Evolutionary conservation across 805 yeast genomes (phyloP).

Genomic region (Metschnikowia kofuensis): DNA sequence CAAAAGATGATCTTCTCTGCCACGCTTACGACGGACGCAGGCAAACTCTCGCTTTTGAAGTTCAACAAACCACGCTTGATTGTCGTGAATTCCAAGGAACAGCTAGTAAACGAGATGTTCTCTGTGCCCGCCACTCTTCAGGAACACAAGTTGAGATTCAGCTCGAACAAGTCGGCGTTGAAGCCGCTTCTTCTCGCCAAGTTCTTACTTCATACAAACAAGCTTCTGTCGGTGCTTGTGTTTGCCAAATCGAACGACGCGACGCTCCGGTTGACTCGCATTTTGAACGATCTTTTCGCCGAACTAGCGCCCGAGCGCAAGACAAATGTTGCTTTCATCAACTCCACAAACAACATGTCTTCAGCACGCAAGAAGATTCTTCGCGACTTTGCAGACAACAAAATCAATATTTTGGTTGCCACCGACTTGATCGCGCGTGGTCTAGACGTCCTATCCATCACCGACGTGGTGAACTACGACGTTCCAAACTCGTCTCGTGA

Average conservation of each 20-base stretch:
- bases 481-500: constrained; percentile 85
- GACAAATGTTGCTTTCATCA: constrained; percentile 43
- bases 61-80: constrained; percentile 70
- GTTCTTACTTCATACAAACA: constrained; percentile 40
- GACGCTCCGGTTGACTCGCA: constrained; percentile 70
- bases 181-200: constrained; percentile 76
- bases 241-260: constrained; percentile 83
- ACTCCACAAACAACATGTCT: constrained; percentile 53
- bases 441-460: constrained; percentile 69
- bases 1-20: constrained; percentile 83
- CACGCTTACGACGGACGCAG: constrained; percentile 90
- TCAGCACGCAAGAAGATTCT: constrained; percentile 54
- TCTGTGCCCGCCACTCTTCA: constrained; percentile 54
- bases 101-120: constrained; percentile 52
- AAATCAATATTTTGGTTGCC: constrained; percentile 57
- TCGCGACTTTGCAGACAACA: constrained; percentile 54
- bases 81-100: constrained; percentile 60
- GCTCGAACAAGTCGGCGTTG: constrained; percentile 37
- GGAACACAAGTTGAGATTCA: constrained; percentile 44
- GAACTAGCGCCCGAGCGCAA: constrained; percentile 15
- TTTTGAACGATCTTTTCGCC: constrained; percentile 45
- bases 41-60: constrained; percentile 70
- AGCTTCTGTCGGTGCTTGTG: constrained; percentile 45
- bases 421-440: constrained; percentile 98
- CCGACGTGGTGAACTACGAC: constrained; percentile 85